phyloP scores from a whole-genome alignment of 208 protist species.

The Porcisia deanei region DNA sequence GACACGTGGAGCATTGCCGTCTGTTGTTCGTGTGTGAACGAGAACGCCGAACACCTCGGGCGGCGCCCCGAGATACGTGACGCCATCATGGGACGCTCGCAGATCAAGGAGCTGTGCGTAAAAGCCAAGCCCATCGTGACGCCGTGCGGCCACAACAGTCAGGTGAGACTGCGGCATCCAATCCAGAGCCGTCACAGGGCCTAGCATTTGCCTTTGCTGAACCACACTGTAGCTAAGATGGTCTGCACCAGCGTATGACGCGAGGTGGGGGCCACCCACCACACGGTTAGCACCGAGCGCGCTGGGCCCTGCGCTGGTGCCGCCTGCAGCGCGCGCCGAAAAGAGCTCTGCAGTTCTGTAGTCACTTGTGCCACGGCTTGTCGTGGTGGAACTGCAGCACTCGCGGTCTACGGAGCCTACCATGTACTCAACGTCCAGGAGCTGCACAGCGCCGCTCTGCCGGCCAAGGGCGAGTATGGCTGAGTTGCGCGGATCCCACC shows the following conservation, averaged over 20 bases:
- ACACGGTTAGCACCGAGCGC: conserved; percentile 1
- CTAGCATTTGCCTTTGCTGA: conserved; percentile 39
- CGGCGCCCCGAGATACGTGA: conserved; percentile 56
- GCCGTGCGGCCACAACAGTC: conserved; percentile 55
- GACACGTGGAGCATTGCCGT: conserved; percentile 12
- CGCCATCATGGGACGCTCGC: conserved; percentile 47
- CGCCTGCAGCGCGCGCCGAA: neutral
- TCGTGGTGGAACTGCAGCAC: conserved; percentile 23
- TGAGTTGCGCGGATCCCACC: conserved; percentile 63
- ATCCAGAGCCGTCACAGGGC: conserved; percentile 61
- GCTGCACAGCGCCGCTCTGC: conserved; percentile 57
- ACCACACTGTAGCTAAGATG: conserved; percentile 33
- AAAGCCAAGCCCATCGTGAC: conserved; percentile 51
- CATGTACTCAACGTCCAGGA: conserved; percentile 63
- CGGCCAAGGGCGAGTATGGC: conserved; percentile 64
- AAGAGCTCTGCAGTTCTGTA: conserved; percentile 11
- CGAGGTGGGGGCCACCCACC: conserved; percentile 1
- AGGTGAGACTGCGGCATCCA: conserved; percentile 67
- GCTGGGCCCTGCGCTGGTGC: neutral
- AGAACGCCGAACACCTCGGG: conserved; percentile 31
- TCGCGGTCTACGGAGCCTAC: conserved; percentile 18
- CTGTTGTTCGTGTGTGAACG: conserved; percentile 3
- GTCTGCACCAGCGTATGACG: conserved; percentile 15
- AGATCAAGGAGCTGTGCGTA: conserved; percentile 72
- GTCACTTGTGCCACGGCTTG: conserved; percentile 18